Evolutionary conservation across 2,329 filamentous ascomycete genomes (phyloP), one percentile per base, ranked within the genome.

Genomic region (Chalaropsis thielavioides): DNA sequence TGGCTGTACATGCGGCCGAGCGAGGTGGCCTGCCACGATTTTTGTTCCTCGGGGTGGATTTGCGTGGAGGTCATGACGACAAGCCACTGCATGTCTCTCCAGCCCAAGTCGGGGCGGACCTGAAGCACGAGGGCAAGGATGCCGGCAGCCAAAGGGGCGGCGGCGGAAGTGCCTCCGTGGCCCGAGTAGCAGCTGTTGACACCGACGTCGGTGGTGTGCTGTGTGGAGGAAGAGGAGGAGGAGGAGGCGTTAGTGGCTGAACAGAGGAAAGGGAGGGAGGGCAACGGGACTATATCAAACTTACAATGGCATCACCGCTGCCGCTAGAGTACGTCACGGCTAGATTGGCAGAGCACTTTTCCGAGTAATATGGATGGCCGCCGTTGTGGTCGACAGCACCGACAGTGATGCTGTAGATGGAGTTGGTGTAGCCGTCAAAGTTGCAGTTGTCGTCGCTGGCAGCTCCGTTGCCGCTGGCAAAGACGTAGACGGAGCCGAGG

Each of bases 341-440:
- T 59, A 99, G 79, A 73, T 96, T 90, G 24, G 94, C 94, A 2
- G 92, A 96, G 77, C 94, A 99, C 68, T 90, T 87, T 75, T 99
- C 94, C 0, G 92, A 96, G 75, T 99, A 99, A 74, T 92, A 94
- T 0, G 94, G 92, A 72, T 97, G 92, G n/a, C 83, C 76, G 46
- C 92, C 92, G 69, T 88, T 85, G 67, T 90, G 82, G 73, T 96
- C 92, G 68, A 99, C 87, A 41, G 92, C 92, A 44, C 94, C 94
- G 19, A 99, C 91, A 0, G 92, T 96, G 70, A 99, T 94, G 74
- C 91, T 96, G 80, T 97, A 99, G 71, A 99, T 99, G 73, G 92
- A 96, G 78, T 99, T 99, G 67, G 94, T 99, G 76, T 99, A 99
- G 46, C 94, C 94, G 73, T 99, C 94, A 73, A 99, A 99, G 74